A percentile compares a stretch with the other conserved stretches of the same genome.
These are phyloP conservation scores for Sequoiadendron giganteum DNA, from an alignment of 75 land plant genomes.

Conservation along the genomic window DNA sequence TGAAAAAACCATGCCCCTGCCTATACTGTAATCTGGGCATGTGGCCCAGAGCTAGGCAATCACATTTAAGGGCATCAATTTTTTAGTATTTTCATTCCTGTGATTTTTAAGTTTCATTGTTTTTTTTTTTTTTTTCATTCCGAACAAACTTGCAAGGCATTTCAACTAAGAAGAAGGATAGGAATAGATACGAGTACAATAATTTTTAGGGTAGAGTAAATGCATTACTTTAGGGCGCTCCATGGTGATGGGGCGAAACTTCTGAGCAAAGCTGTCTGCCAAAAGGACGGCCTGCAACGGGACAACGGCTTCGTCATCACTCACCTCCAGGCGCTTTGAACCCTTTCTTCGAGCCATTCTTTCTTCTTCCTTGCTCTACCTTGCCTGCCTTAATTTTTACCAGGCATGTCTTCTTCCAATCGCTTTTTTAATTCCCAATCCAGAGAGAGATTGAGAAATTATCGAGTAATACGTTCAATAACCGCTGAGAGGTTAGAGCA, in stretches of 20 bases:
- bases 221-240: conserved; percentile 85
- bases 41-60: too few relatives aligned
- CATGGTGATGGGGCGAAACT: conserved; percentile 94
- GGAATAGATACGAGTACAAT: background rate
- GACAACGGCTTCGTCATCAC: conserved; percentile 62
- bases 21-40: too few relatives aligned
- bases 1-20: background rate
- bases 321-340: conserved; percentile 37
- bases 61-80: background rate
- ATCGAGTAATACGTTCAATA: too few relatives aligned
- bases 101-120: too few relatives aligned
- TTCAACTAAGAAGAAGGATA: background rate
- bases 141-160: background rate
- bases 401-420: too few relatives aligned
- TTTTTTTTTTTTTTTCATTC: background rate
- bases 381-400: too few relatives aligned
- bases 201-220: background rate
- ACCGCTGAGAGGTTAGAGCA: too few relatives aligned
- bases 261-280: conserved; percentile 86
- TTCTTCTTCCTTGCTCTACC: background rate
- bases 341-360: conserved; percentile 55
- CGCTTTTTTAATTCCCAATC: too few relatives aligned
- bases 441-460: too few relatives aligned
- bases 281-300: conserved; percentile 86
- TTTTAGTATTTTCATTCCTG: too few relatives aligned